These are phyloP conservation scores for Mycena sp. DNA, from an alignment of 1,284 basidiomycete species.

Conservation along the genomic window DNA sequence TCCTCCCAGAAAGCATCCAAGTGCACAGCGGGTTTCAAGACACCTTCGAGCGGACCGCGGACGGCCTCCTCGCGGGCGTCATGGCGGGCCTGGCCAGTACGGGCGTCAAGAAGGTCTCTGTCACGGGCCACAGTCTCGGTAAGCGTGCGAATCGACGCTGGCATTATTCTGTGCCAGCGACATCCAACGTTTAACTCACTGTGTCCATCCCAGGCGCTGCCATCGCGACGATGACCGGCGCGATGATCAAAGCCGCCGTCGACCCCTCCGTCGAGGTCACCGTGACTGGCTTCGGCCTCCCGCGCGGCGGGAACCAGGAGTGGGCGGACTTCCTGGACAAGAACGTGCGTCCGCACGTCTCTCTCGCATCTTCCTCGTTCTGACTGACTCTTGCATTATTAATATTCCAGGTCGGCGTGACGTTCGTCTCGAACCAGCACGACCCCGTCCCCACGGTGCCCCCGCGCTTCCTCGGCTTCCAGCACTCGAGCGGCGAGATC, in stretches of 20 bases:
- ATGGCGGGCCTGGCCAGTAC: constrained; percentile 44
- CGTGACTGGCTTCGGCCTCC: constrained; percentile 54
- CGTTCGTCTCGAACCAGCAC: constrained; percentile 47
- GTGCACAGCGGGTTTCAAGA: constrained; percentile 58
- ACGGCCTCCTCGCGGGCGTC: constrained; percentile 50
- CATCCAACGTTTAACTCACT: background rate
- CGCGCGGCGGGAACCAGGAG: constrained; percentile 53
- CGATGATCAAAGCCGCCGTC: constrained; percentile 52
- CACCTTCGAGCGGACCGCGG: constrained; percentile 55
- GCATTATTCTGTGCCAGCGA: background rate
- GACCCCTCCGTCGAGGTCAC: constrained; percentile 45
- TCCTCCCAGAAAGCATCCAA: constrained; percentile 33
- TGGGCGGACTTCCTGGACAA: constrained; percentile 56
- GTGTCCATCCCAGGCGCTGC: constrained; percentile 46
- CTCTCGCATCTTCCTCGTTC: background rate
- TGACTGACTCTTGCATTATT: background rate
- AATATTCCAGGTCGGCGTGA: constrained; percentile 35
- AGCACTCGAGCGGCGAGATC: constrained; percentile 45
- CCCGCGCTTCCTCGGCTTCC: constrained; percentile 43
- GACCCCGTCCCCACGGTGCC: constrained; percentile 51
- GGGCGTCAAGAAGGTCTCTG: constrained; percentile 48
- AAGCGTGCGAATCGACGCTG: constrained; percentile 1
- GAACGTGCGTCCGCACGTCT: constrained; percentile 30
- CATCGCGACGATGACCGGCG: constrained; percentile 54
- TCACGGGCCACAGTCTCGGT: constrained; percentile 54